Conservation (phyloP, 176 grass and related monocot species). For the Paspalum vaginatum region DNA sequence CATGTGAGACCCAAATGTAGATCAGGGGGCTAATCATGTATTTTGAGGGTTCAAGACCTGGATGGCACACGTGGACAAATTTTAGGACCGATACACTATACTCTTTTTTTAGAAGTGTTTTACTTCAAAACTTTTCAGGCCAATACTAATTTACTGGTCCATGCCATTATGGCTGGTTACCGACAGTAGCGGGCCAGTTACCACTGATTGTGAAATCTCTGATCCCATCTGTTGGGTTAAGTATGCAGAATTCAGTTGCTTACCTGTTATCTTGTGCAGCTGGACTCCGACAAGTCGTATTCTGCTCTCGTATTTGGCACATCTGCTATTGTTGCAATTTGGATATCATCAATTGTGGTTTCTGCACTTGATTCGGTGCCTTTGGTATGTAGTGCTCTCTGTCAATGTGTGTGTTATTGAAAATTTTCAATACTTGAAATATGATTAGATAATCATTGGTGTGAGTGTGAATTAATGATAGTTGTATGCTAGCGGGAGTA, state of each 20-base stretch:
- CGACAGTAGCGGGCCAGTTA: background rate
- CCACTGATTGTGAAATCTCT: background rate
- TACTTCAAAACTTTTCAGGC: background rate
- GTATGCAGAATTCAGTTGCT: constrained; percentile 13
- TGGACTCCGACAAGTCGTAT: constrained; percentile 65
- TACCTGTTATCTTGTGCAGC: constrained; percentile 48
- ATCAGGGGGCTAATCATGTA: no score
- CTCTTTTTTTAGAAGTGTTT: no score
- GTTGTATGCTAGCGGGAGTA: background rate
- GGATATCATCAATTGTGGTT: constrained; percentile 71
- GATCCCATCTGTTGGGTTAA: background rate
- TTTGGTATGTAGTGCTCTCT: constrained; percentile 49
- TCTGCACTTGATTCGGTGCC: constrained; percentile 78
- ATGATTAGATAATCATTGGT: background rate
- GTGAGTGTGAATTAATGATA: background rate
- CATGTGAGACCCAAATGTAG: no score
- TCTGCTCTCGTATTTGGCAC: constrained; percentile 61
- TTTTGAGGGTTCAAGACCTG: no score
- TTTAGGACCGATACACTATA: no score
- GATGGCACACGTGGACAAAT: no score
- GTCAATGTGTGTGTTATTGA: background rate
- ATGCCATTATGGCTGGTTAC: background rate
- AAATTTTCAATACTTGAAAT: background rate
- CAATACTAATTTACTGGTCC: background rate
- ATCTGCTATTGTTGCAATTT: constrained; percentile 58